Evolutionary conservation across 148 eudicot species (phyloP).

Genomic region (Agrostemma githago): DNA sequence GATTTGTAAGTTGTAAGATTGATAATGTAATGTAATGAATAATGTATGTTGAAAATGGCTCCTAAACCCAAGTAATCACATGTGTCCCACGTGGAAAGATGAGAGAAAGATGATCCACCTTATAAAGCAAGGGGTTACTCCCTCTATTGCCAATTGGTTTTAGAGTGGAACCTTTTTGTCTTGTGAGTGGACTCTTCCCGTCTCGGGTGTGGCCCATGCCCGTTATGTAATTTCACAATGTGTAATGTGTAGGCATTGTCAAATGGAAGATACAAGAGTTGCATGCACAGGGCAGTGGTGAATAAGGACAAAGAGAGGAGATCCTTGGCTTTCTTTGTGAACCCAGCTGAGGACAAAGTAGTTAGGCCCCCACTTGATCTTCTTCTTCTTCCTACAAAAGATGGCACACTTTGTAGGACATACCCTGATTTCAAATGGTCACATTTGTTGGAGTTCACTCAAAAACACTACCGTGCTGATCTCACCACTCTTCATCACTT

Average conservation of each 20-base stretch:
- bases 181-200: too few species aligned
- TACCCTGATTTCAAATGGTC: conserved; percentile 51
- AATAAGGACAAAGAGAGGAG: conserved; percentile 34
- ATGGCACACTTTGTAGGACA: conserved; percentile 22
- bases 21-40: too few species aligned
- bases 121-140: too few species aligned
- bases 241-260: conserved; percentile 29
- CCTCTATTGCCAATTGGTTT: too few species aligned
- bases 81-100: too few species aligned
- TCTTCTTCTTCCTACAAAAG: conserved; percentile 12
- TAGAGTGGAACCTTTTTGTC: too few species aligned
- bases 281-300: conserved; percentile 48
- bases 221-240: too few species aligned
- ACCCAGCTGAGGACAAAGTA: conserved; percentile 38
- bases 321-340: conserved; percentile 42
- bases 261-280: conserved; percentile 49
- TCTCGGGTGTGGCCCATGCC: too few species aligned
- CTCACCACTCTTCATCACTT: conserved; percentile 36
- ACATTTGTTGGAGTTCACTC: conserved; percentile 39
- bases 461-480: conserved; percentile 45
- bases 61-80: too few species aligned
- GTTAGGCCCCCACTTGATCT: conserved; percentile 39
- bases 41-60: too few species aligned
- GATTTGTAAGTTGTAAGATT: too few species aligned
- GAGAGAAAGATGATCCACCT: too few species aligned